Percentiles rank a stretch among this genome's conserved stretches.
Conservation (phyloP, 805 yeast species). For the Sungouiozyma intestinalis region DNA sequence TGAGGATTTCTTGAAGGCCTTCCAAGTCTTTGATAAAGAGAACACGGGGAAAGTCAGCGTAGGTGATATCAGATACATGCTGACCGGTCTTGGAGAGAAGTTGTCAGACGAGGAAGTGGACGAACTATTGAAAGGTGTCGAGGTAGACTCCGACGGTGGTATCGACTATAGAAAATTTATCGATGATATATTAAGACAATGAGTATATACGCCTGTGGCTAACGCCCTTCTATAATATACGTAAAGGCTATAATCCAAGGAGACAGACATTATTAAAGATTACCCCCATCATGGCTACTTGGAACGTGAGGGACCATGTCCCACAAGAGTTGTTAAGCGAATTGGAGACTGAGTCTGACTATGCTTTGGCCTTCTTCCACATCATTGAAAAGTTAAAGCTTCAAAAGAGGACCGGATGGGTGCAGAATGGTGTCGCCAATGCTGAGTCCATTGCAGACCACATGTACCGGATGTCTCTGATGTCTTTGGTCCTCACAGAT, state of each 20-base stretch:
- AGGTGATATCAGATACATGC: constrained; percentile 89
- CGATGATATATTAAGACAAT: constrained; percentile 86
- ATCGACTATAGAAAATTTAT: constrained; percentile 94
- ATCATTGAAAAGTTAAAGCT: constrained; percentile 61
- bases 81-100: constrained; percentile 94
- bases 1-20: constrained; percentile 81
- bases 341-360: constrained; percentile 11
- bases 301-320: constrained; percentile 38
- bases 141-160: constrained; percentile 85
- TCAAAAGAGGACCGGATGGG: constrained; percentile 90
- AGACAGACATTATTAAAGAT: no score
- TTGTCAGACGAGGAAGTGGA: constrained; percentile 85
- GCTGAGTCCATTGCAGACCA: constrained; percentile 76
- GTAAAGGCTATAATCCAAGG: background rate
- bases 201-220: no score
- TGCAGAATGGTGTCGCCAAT: constrained; percentile 38
- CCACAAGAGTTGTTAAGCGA: constrained; percentile 32
- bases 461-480: constrained; percentile 88
- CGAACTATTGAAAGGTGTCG: constrained; percentile 90
- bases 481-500: constrained; percentile 53
- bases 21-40: constrained; percentile 96
- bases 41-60: constrained; percentile 93
- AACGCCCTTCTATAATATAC: no score
- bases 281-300: constrained; percentile 8
- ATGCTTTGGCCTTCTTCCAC: constrained; percentile 45